Evolutionary conservation across 495 filamentous ascomycete genomes (phyloP), one percentile per base, ranked within the genome.

Genomic region (Wilcoxina mikolae): DNA sequence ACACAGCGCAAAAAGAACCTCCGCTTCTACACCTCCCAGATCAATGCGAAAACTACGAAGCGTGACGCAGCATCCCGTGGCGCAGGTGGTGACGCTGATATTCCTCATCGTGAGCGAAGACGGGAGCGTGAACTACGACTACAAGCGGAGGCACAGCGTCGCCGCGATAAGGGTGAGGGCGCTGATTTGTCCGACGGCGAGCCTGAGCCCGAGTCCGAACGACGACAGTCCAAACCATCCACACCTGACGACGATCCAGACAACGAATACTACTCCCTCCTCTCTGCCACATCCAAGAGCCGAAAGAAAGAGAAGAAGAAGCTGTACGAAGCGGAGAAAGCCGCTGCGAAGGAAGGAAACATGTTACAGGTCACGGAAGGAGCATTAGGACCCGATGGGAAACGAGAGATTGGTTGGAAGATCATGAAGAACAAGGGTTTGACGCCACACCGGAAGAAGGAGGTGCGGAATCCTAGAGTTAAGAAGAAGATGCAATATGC

Each of bases 391-490:
- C 15, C 49, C n/a, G 49, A 52, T 60, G 89, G 87, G 48, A 94
- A 94, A 73, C 76, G 93, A 44, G 82, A 83, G 62, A 91, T 96
- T 68, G 80, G 77, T 4, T 96, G 94, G 70, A 76, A 80, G 66
- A 96, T 98, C 65, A 74, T 87, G 75, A 94, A 95, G 78, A 98
- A 98, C 69, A 95, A 94, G 75, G 91, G 93, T 28, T 73, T 98
- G 58, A 79, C 85, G 59, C 84, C 89, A 48, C 78, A 84, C 65
- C 75, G 91, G 50, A 93, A 80, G 76, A 95, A 96, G 77, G 85
- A 91, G 51, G 79, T 84, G 45, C 75, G 91, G 56, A 98, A 98
- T 70, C 91, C 93, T 12, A 75, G 91, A 68, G 88, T 98, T 52
- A 98, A 96, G 82, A 98, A 95, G 84, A 77, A 85, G 70, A 84